Conservation (phyloP, 2,329 filamentous ascomycete genomes). For the Ciborinia camelliae region DNA sequence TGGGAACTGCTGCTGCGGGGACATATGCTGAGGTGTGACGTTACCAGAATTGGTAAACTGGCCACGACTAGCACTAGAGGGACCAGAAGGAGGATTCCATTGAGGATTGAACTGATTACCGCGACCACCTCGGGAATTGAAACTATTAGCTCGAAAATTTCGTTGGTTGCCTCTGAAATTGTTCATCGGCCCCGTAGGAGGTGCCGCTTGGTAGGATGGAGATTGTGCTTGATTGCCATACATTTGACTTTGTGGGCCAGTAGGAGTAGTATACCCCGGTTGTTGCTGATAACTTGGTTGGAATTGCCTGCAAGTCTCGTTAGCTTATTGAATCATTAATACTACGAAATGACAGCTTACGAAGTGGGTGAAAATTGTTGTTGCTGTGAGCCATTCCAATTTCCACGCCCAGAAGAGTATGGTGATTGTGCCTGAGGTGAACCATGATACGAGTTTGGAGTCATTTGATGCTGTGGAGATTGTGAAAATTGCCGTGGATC, state of each 20-base stretch:
- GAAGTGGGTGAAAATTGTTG: constrained; percentile 44
- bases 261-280: constrained; percentile 50
- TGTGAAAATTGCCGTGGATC: constrained; percentile 49
- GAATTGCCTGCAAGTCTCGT: constrained; percentile 54
- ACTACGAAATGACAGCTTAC: constrained; percentile 40
- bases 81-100: constrained; percentile 57
- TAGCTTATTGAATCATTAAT: constrained; percentile 35
- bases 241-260: constrained; percentile 53
- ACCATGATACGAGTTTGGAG: constrained; percentile 53
- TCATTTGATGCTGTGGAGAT: constrained; percentile 56
- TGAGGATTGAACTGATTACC: constrained; percentile 62
- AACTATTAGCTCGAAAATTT: constrained; percentile 59
- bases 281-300: constrained; percentile 56
- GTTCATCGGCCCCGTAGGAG: constrained; percentile 53
- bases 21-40: constrained; percentile 36
- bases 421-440: constrained; percentile 62
- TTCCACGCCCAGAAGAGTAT: constrained; percentile 52
- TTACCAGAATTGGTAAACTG: constrained; percentile 42
- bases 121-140: constrained; percentile 43
- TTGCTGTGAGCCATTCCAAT: constrained; percentile 46
- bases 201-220: constrained; percentile 54
- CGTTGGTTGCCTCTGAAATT: constrained; percentile 49
- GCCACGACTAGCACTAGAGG: constrained; percentile 50
- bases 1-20: constrained; percentile 35
- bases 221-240: constrained; percentile 44